These are phyloP conservation scores for Nissolia schottii DNA, from an alignment of 306 rosid species.

Conservation along the genomic window DNA sequence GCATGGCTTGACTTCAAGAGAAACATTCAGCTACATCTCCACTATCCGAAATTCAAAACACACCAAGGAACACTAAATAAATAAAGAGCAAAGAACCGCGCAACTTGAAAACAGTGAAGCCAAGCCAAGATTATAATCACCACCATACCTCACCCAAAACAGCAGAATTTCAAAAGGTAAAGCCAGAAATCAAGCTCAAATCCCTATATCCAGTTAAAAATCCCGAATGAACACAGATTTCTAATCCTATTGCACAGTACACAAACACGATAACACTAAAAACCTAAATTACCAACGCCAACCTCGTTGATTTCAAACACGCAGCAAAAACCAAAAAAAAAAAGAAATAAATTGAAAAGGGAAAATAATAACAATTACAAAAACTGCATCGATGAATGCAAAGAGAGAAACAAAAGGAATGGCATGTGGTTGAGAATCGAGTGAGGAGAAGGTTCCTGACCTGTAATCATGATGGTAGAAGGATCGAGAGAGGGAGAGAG, in stretches of 20 bases:
- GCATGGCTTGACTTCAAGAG: background rate
- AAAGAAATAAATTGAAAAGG: background rate
- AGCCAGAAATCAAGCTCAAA: constrained; percentile 16
- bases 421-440: constrained; percentile 14
- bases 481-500: constrained; percentile 26
- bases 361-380: background rate
- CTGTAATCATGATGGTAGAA: constrained; percentile 66
- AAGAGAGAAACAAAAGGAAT: background rate
- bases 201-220: background rate
- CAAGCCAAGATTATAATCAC: background rate
- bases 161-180: background rate
- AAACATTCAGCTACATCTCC: constrained; percentile 22
- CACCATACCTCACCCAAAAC: background rate
- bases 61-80: background rate
- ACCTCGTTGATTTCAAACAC: constrained; percentile 21
- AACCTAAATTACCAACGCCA: constrained; percentile 15
- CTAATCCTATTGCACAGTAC: background rate
- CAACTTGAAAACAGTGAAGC: background rate
- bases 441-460: constrained; percentile 33
- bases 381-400: background rate
- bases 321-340: background rate
- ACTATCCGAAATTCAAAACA: background rate
- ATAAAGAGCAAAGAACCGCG: background rate
- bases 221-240: background rate
- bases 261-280: constrained; percentile 4